Base-by-base conservation (phyloP, 2,329 filamentous ascomycete genomes). In the Pseudocercospora fuligena region DNA sequence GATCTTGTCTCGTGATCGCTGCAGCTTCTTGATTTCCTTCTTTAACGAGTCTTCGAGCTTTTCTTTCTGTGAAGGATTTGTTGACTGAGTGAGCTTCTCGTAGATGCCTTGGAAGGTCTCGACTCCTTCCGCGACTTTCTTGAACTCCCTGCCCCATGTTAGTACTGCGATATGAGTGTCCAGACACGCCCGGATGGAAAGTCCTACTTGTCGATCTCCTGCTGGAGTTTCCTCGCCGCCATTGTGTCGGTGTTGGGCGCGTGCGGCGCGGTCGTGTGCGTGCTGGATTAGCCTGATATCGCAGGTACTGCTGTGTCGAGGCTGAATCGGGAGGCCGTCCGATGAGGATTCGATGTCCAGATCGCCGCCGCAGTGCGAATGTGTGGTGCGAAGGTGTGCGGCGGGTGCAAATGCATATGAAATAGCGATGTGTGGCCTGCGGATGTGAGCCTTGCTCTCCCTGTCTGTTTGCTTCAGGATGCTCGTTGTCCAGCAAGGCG, bases 1-100 rank as follows among this genome's bases (percentile, higher is more conserved):
- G 85, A 99, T 98, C 85, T 98, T 95, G 81, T 99, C 95, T 77
- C 95, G 91, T 80, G 95, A 90, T 76, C 95, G 88, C 82, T 99
- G 95, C 65, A 99, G 89, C 87, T 99, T 99, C 89, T 99, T 99
- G 87, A 98, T 98, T 83, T 99, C 95, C 79, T 95, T 93, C 85
- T 99, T 99, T 73, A 99, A 87, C 79, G 95, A 93, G 82, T 99
- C 95, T 81, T 99, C 95, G 60, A 97, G 88, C 84, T 98, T 99
- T 82, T 98, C 95, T 80, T 97, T 97, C 82, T 98, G 95, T 68
- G 95, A 93, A 64, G 91, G 88, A 83, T 97, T 98, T 76, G 89
- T 92, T 61, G 93, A 93, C 73, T 94, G 89, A 76, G 94, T 92
- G 72, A 99, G 97, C 88, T 99, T 99, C 74, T 98, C 95, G 83